These are phyloP conservation scores for Phoma sp. DNA, from an alignment of 2,329 filamentous ascomycete species.

Conservation along the genomic window DNA sequence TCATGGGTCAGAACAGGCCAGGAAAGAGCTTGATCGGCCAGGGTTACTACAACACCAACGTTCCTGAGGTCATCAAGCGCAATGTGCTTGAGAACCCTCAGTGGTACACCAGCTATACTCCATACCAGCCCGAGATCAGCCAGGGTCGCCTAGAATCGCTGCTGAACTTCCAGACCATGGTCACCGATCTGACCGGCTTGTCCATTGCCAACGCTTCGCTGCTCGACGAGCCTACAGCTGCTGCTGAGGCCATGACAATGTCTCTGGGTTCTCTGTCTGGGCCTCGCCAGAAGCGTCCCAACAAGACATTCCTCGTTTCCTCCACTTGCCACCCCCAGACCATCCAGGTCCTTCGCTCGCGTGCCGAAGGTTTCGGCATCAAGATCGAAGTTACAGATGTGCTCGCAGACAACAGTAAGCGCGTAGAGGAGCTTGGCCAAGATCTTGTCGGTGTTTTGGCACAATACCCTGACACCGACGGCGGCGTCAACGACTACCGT, in stretches of 20 bases:
- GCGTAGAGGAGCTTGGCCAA: slow-evolving; percentile 75
- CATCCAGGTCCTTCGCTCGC: slow-evolving; percentile 79
- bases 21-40: slow-evolving; percentile 77
- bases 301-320: slow-evolving; percentile 85
- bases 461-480: slow-evolving; percentile 93
- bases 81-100: slow-evolving; percentile 92
- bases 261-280: slow-evolving; percentile 77
- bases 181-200: slow-evolving; percentile 84
- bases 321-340: slow-evolving; percentile 85
- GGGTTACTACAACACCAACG: slow-evolving; percentile 87
- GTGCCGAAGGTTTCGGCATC: slow-evolving; percentile 91
- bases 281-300: slow-evolving; percentile 72
- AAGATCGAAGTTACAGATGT: slow-evolving; percentile 76
- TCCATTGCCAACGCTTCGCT: slow-evolving; percentile 90
- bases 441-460: slow-evolving; percentile 87
- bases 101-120: slow-evolving; percentile 98
- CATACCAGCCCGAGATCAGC: slow-evolving; percentile 96
- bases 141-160: slow-evolving; percentile 91
- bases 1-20: slow-evolving; percentile 66
- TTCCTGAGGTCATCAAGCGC: slow-evolving; percentile 87
- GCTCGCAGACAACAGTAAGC: slow-evolving; percentile 65
- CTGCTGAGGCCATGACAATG: slow-evolving; percentile 94
- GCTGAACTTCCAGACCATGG: slow-evolving; percentile 94
- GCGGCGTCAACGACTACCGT: slow-evolving; percentile 77
- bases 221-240: slow-evolving; percentile 89